Evolutionary conservation across 2,329 filamentous ascomycete species (phyloP).

Genomic region (Botryotinia calthae): DNA sequence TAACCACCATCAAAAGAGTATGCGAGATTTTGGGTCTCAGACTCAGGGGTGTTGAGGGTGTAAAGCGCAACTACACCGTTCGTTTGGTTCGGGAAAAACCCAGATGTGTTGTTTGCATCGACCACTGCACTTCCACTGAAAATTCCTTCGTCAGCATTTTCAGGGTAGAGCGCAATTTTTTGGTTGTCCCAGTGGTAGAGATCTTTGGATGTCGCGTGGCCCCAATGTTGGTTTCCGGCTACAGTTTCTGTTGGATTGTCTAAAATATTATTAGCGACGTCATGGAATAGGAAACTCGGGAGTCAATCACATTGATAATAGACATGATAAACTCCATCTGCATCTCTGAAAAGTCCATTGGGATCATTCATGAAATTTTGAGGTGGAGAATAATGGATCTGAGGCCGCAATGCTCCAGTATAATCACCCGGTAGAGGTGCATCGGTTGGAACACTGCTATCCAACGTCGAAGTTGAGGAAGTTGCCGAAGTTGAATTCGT

Average conservation of each 20-base stretch:
- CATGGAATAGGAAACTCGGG: background rate
- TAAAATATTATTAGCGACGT: slow-evolving; percentile 26
- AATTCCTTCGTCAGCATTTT: slow-evolving; percentile 45
- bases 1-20: slow-evolving; percentile 62
- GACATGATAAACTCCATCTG: slow-evolving; percentile 57
- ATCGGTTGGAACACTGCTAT: slow-evolving; percentile 28
- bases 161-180: slow-evolving; percentile 56
- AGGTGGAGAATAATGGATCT: slow-evolving; percentile 56
- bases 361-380: slow-evolving; percentile 59
- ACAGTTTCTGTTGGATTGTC: slow-evolving; percentile 50
- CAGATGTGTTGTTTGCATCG: slow-evolving; percentile 63
- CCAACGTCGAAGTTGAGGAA: slow-evolving; percentile 20
- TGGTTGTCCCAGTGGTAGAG: slow-evolving; percentile 65
- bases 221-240: slow-evolving; percentile 63
- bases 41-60: slow-evolving; percentile 41
- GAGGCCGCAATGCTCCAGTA: slow-evolving; percentile 41
- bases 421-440: slow-evolving; percentile 31
- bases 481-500: slow-evolving; percentile 23
- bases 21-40: slow-evolving; percentile 57
- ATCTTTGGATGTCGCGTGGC: slow-evolving; percentile 61
- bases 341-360: slow-evolving; percentile 61
- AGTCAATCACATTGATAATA: slow-evolving; percentile 59
- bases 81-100: slow-evolving; percentile 57
- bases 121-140: slow-evolving; percentile 48
- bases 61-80: slow-evolving; percentile 63